Conservation (phyloP, 352 stramenopile genomes). For the Globisporangium acanthophoron region DNA sequence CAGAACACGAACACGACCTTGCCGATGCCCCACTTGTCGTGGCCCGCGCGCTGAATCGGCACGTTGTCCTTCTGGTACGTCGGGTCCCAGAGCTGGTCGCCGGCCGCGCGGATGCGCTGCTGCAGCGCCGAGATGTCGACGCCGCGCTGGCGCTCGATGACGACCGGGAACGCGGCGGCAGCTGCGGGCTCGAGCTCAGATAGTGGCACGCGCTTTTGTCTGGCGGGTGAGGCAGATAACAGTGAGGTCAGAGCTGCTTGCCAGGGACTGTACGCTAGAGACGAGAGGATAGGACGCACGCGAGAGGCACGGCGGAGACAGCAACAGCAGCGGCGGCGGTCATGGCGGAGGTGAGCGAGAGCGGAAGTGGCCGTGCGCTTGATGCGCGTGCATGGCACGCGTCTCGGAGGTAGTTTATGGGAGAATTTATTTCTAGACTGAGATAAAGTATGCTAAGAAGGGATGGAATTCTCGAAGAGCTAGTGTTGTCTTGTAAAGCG, state of each 20-base stretch:
- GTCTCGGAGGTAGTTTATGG: not conserved
- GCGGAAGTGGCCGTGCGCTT: not conserved
- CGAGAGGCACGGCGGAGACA: constrained; percentile 4
- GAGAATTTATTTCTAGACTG: not conserved
- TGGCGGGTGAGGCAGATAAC: constrained; percentile 7
- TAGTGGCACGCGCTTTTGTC: constrained; percentile 69
- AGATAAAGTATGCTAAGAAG: not conserved
- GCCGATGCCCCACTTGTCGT: constrained; percentile 97
- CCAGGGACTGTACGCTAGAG: not conserved
- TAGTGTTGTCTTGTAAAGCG: not conserved
- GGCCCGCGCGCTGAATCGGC: constrained; percentile 88
- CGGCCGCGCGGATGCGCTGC: constrained; percentile 41
- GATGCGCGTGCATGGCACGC: not conserved
- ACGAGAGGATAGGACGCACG: constrained; percentile 3
- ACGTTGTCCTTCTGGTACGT: constrained; percentile 85
- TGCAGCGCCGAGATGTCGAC: constrained; percentile 65
- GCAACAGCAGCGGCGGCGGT: not conserved
- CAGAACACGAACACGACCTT: constrained; percentile 98
- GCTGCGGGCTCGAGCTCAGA: constrained; percentile 42
- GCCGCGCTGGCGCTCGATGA: constrained; percentile 50
- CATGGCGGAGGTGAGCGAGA: not conserved
- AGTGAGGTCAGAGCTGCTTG: not conserved
- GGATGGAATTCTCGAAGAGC: not conserved
- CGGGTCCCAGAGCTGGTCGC: constrained; percentile 61
- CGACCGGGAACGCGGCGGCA: constrained; percentile 34